Conservation (phyloP, 441 rosid species). For the Omphalea diandra region DNA sequence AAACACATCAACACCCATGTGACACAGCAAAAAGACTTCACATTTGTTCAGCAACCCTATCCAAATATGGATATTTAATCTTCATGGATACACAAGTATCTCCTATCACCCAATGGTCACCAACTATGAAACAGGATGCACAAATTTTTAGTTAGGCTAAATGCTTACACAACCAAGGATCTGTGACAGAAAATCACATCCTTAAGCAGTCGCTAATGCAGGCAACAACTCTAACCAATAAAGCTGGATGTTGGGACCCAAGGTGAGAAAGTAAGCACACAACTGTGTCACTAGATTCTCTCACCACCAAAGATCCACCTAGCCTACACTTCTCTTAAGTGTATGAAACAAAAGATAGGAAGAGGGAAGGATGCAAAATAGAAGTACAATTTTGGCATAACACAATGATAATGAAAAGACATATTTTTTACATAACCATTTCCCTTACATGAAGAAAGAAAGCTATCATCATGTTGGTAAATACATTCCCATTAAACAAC, state of each 20-base stretch:
- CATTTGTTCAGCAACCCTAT: neutral
- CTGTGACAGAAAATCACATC: neutral
- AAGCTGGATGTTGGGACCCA: neutral
- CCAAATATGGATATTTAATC: neutral
- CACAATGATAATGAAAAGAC: neutral
- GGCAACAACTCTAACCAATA: neutral
- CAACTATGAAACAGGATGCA: neutral
- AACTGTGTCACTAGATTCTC: neutral
- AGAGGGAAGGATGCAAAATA: neutral
- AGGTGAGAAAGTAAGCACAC: neutral
- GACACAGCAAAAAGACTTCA: neutral
- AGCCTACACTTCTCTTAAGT: neutral
- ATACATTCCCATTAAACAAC: neutral
- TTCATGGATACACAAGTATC: neutral
- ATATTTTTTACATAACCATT: neutral
- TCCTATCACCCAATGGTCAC: neutral
- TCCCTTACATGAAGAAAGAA: neutral
- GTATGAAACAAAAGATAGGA: neutral
- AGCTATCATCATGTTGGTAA: neutral
- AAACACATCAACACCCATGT: neutral
- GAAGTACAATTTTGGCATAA: neutral
- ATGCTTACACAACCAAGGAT: neutral
- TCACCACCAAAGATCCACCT: neutral
- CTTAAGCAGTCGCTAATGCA: neutral
- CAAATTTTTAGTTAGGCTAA: neutral